Evolutionary conservation across 202 grass and related monocot genomes (phyloP).

Genomic region (Digitaria exilis): DNA sequence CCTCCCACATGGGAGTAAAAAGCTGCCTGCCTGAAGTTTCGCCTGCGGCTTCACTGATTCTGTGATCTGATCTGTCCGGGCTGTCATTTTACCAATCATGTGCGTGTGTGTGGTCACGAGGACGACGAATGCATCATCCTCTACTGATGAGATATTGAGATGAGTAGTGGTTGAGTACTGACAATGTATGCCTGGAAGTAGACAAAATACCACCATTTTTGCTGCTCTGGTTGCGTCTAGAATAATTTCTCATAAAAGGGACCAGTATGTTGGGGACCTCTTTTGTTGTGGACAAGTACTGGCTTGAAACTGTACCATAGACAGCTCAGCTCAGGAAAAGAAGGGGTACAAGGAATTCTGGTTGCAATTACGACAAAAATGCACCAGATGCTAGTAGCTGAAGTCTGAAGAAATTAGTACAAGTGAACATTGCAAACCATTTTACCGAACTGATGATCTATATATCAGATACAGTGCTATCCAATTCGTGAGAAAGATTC

Average conservation of each 20-base stretch:
- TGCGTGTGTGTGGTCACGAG: not conserved
- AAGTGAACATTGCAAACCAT: not conserved
- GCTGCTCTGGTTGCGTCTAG: not conserved
- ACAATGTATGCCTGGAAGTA: conserved; percentile 27
- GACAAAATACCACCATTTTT: not conserved
- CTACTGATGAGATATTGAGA: not conserved
- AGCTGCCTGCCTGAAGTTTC: conserved; percentile 38
- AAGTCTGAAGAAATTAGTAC: not conserved
- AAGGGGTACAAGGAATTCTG: not conserved
- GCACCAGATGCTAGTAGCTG: not conserved
- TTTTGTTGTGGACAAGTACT: not conserved
- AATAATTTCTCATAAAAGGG: conserved; percentile 6
- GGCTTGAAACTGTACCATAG: too few relatives aligned
- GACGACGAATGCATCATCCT: not conserved
- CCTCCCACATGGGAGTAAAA: conserved; percentile 31
- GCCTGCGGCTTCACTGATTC: conserved; percentile 14
- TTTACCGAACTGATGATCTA: conserved; percentile 15
- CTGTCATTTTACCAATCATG: conserved; percentile 39
- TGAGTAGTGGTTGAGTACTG: not conserved
- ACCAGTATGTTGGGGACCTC: not conserved
- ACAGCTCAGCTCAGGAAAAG: too few relatives aligned
- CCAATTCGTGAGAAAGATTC: not conserved
- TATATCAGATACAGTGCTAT: conserved; percentile 16
- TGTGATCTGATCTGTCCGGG: conserved; percentile 26
- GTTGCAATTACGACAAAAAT: not conserved